phyloP scores from a whole-genome alignment of 129 eudicot species.

The Helianthus tuberosus region DNA sequence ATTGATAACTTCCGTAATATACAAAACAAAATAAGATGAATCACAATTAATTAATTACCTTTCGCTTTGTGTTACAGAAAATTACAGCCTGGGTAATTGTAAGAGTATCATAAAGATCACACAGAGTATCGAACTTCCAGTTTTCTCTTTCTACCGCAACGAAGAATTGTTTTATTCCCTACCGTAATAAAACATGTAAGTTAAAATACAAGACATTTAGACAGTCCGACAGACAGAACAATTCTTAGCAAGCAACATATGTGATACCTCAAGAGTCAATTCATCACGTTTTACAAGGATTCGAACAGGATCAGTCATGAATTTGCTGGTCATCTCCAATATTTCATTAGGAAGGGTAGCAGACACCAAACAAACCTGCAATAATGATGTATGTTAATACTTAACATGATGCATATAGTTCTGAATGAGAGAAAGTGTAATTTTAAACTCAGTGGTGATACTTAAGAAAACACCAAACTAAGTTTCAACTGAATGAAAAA shows the following conservation, averaged over 20 bases:
- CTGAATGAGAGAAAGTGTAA: not conserved
- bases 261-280: conserved; percentile 78
- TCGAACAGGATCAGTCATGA: conserved; percentile 98
- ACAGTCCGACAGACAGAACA: not conserved
- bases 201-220: not conserved
- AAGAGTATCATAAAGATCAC: conserved; percentile 94
- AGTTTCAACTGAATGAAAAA: not conserved
- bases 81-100: conserved; percentile 96
- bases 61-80: conserved; percentile 91
- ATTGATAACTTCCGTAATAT: too few species aligned
- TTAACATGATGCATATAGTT: not conserved
- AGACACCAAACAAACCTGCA: conserved; percentile 84
- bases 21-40: not conserved
- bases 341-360: conserved; percentile 98
- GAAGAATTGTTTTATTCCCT: conserved; percentile 98
- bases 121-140: conserved; percentile 95
- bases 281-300: conserved; percentile 99
- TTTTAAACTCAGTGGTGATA: not conserved
- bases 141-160: conserved; percentile 95
- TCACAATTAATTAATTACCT: conserved; percentile 49
- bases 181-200: conserved; percentile 18
- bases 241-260: not conserved
- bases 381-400: not conserved
- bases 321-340: conserved; percentile 90
- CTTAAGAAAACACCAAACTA: not conserved